phyloP scores from a whole-genome alignment of 2,329 filamentous ascomycete species.

The Myriangium duriaei region DNA sequence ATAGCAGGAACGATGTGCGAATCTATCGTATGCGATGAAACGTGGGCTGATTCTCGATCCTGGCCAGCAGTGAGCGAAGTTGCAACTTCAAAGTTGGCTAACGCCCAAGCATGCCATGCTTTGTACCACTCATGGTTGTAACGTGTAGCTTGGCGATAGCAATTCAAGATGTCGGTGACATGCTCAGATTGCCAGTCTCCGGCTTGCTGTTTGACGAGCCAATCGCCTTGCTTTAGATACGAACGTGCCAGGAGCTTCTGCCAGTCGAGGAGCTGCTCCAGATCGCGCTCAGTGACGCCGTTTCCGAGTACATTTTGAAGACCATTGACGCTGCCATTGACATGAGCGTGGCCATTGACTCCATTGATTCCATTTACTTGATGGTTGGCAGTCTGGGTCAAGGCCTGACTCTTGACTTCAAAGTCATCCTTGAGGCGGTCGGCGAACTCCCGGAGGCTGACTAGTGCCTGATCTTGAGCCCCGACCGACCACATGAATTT shows the following conservation, averaged over 20 bases:
- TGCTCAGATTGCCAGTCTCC: constrained; percentile 81
- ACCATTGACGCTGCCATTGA: constrained; percentile 28
- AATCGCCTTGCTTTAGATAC: constrained; percentile 91
- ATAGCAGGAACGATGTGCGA: constrained; percentile 92
- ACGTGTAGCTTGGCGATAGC: constrained; percentile 81
- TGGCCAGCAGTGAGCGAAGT: constrained; percentile 60
- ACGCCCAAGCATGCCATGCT: constrained; percentile 96
- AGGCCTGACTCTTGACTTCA: constrained; percentile 26
- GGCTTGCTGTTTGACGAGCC: constrained; percentile 75
- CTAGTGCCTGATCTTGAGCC: constrained; percentile 48
- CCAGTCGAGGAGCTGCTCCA: constrained; percentile 41
- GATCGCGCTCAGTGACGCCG: constrained; percentile 25
- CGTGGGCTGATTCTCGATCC: constrained; percentile 44
- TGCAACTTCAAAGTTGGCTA: constrained; percentile 97
- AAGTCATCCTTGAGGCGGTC: constrained; percentile 47
- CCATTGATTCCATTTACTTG: constrained; percentile 31
- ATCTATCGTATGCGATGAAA: constrained; percentile 57
- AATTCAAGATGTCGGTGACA: constrained; percentile 77
- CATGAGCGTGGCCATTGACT: constrained; percentile 33
- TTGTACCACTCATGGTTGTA: constrained; percentile 97
- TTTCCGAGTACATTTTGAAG: constrained; percentile 20
- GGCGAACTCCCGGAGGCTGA: constrained; percentile 51
- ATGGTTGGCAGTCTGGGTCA: constrained; percentile 13
- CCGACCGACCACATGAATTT: constrained; percentile 94
- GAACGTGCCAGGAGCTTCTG: constrained; percentile 78